Evolutionary conservation across 345 rosid species (phyloP).

Genomic region (Eucalyptus grandis): DNA sequence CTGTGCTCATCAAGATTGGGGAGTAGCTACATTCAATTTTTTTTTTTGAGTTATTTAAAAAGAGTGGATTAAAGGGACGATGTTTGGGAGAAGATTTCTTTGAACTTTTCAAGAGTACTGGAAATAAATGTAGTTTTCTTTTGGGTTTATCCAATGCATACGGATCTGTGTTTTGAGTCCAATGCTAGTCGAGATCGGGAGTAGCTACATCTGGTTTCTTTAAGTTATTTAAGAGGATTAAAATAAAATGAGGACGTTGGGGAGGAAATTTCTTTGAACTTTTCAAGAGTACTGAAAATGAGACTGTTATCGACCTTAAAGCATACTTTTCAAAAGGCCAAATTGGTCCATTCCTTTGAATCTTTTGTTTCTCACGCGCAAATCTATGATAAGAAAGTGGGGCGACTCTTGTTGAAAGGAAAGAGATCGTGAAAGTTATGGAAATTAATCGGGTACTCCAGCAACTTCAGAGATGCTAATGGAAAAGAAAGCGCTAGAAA

Average conservation of each 20-base stretch:
- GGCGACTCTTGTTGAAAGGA: neutral
- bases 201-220: neutral
- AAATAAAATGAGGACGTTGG: neutral
- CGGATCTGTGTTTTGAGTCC: neutral
- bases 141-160: neutral
- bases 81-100: neutral
- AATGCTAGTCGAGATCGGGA: neutral
- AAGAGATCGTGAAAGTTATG: neutral
- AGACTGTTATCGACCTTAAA: neutral
- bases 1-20: neutral
- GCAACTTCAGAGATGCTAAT: neutral
- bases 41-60: neutral
- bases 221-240: neutral
- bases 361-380: neutral
- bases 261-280: neutral
- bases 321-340: accelerated
- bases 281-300: neutral
- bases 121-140: neutral
- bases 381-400: neutral
- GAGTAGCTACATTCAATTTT: neutral
- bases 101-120: neutral
- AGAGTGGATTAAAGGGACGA: neutral
- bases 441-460: neutral
- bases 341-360: neutral
- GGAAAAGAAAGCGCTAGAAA: neutral